These are phyloP conservation scores for Meyerozyma smithsonii DNA, from an alignment of 1,139 yeast genomes.

Conservation along the genomic window DNA sequence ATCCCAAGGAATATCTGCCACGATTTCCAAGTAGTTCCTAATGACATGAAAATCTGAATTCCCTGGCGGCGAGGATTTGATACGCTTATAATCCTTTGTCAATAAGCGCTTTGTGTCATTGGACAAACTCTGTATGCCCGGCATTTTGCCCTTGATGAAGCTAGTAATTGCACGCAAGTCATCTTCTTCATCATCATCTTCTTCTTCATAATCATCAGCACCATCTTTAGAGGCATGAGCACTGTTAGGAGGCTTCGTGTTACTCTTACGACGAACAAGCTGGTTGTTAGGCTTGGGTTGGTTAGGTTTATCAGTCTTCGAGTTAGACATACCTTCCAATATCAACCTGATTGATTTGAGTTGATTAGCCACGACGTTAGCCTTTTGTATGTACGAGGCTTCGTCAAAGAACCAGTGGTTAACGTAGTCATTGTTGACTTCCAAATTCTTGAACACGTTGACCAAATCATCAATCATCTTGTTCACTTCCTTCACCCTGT, in stretches of 20 bases:
- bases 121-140: slow-evolving; percentile 29
- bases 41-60: slow-evolving; percentile 75
- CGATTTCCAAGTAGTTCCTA: slow-evolving; percentile 65
- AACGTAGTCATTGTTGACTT: slow-evolving; percentile 29
- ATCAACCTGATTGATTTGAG: slow-evolving; percentile 51
- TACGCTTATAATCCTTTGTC: slow-evolving; percentile 58
- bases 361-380: slow-evolving; percentile 57
- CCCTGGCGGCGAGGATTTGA: slow-evolving; percentile 54
- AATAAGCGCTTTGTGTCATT: slow-evolving; percentile 56
- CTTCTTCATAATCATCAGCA: slow-evolving; percentile 19
- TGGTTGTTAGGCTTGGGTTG: slow-evolving; percentile 8
- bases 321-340: slow-evolving; percentile 47
- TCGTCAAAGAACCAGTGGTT: slow-evolving; percentile 47
- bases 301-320: slow-evolving; percentile 8
- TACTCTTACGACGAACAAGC: slow-evolving; percentile 14
- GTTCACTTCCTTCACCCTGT: slow-evolving; percentile 31
- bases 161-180: slow-evolving; percentile 41
- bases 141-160: slow-evolving; percentile 45
- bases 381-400: slow-evolving; percentile 50
- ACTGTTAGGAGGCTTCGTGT: slow-evolving; percentile 4
- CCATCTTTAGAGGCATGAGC: slow-evolving; percentile 10
- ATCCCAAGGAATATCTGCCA: slow-evolving; percentile 64
- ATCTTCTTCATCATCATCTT: slow-evolving; percentile 41
- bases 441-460: slow-evolving; percentile 29
- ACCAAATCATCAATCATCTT: slow-evolving; percentile 30